Evolutionary conservation across 306 rosid species (phyloP).

Genomic region (Astragalus membranaceus): DNA sequence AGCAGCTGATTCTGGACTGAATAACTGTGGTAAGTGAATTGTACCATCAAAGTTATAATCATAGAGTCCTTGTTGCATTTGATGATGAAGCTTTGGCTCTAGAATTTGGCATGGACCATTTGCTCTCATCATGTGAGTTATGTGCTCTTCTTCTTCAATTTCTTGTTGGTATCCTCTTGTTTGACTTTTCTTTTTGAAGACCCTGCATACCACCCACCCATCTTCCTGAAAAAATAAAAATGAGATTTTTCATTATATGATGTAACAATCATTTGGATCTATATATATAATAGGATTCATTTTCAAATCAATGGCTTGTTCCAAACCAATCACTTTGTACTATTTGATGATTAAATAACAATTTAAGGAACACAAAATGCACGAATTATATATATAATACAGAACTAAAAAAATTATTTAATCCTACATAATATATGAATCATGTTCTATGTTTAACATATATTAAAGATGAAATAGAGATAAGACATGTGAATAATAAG

Average conservation of each 20-base stretch:
- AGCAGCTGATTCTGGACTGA: constrained; percentile 64
- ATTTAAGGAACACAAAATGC: no score
- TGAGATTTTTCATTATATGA: not conserved
- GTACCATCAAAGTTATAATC: constrained; percentile 54
- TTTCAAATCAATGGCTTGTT: no score
- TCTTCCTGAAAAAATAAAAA: constrained; percentile 52
- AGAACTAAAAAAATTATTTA: no score
- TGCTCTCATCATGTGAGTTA: constrained; percentile 44
- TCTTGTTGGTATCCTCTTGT: constrained; percentile 53
- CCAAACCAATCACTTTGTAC: no score
- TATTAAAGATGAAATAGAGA: no score
- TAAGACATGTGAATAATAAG: no score
- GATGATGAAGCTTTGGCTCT: constrained; percentile 45
- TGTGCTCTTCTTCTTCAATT: constrained; percentile 36
- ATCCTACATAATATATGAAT: no score
- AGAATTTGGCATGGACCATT: constrained; percentile 30
- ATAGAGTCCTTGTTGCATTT: constrained; percentile 41
- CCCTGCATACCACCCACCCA: constrained; percentile 98
- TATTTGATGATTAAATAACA: no score
- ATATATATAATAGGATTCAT: no score
- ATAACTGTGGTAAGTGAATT: constrained; percentile 81
- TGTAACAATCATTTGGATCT: not conserved
- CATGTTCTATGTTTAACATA: no score
- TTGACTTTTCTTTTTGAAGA: constrained; percentile 78
- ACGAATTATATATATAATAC: no score